Evolutionary conservation across 225 moss, liverwort and hornwort species (phyloP).

Genomic region (Polytrichum commune): DNA sequence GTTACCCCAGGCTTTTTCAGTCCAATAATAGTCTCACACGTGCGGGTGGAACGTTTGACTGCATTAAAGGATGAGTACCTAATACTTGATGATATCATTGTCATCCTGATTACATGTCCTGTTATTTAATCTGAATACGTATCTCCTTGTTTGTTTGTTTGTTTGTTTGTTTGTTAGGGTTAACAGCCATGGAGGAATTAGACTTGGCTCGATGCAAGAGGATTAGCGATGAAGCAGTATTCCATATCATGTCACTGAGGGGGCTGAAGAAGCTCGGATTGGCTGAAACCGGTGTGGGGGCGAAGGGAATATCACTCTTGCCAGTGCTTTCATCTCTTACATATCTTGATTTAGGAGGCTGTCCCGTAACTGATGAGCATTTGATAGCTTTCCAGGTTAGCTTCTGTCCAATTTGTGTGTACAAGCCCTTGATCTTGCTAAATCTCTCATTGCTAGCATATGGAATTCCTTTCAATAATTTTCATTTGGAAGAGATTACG

Average conservation of each 20-base stretch:
- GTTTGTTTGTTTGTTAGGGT: constrained; percentile 20
- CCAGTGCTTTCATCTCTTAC: constrained; percentile 27
- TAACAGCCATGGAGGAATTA: constrained; percentile 47
- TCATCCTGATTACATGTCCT: too few relatives aligned
- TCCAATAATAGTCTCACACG: too few relatives aligned
- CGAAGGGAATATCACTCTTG: constrained; percentile 40
- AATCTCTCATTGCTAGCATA: too few relatives aligned
- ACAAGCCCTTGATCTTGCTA: too few relatives aligned
- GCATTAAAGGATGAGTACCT: too few relatives aligned
- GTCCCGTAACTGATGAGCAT: constrained; percentile 40
- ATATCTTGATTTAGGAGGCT: constrained; percentile 50
- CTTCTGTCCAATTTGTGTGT: background rate
- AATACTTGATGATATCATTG: too few relatives aligned
- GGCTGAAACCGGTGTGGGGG: constrained; percentile 45
- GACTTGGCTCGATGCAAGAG: constrained; percentile 49
- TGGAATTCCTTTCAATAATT: too few relatives aligned
- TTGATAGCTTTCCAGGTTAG: constrained; percentile 51
- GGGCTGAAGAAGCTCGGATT: constrained; percentile 52
- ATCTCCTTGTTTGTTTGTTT: background rate
- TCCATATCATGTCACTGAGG: constrained; percentile 31
- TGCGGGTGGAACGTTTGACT: too few relatives aligned
- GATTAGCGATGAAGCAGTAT: constrained; percentile 44
- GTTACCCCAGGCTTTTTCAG: too few relatives aligned
- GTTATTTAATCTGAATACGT: too few relatives aligned
- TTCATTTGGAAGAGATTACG: too few relatives aligned